Conservation (phyloP, 2,329 filamentous ascomycete species). For the Penicillium sp. region DNA sequence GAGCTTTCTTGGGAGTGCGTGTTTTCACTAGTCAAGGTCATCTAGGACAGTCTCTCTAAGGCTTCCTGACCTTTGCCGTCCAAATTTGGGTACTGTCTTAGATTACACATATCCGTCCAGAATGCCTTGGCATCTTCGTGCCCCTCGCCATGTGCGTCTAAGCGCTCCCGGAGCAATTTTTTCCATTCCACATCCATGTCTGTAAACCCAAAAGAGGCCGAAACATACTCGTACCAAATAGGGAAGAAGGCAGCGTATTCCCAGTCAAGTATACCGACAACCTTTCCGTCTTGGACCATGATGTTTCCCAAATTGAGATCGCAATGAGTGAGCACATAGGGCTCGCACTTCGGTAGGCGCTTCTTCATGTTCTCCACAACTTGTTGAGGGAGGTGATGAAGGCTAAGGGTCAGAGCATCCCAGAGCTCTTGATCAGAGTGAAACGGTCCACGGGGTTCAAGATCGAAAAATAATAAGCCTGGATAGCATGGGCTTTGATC, state of each 20-base stretch:
- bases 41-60: constrained; percentile 9
- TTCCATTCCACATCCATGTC: constrained; percentile 24
- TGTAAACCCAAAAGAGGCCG: constrained; percentile 19
- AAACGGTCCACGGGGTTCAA: background rate
- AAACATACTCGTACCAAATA: constrained; percentile 23
- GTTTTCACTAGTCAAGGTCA: too few relatives aligned
- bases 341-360: constrained; percentile 17
- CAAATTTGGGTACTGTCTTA: constrained; percentile 18
- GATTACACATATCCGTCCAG: constrained; percentile 18
- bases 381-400: background rate
- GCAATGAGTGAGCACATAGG: constrained; percentile 25
- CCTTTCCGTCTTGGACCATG: constrained; percentile 20
- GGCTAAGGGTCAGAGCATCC: background rate
- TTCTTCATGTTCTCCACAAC: constrained; percentile 12
- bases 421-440: background rate
- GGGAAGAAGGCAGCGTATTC: constrained; percentile 31
- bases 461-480: constrained; percentile 6
- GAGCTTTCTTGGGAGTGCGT: too few relatives aligned
- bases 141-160: constrained; percentile 13
- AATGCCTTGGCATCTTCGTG: constrained; percentile 19
- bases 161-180: constrained; percentile 17
- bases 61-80: constrained; percentile 18
- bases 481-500: constrained; percentile 14
- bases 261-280: constrained; percentile 29
- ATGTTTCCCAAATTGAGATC: constrained; percentile 28